Evolutionary conservation across 495 filamentous ascomycete genomes (phyloP), one percentile per base, ranked within the genome.

Genomic region (Penicillium soppii): DNA sequence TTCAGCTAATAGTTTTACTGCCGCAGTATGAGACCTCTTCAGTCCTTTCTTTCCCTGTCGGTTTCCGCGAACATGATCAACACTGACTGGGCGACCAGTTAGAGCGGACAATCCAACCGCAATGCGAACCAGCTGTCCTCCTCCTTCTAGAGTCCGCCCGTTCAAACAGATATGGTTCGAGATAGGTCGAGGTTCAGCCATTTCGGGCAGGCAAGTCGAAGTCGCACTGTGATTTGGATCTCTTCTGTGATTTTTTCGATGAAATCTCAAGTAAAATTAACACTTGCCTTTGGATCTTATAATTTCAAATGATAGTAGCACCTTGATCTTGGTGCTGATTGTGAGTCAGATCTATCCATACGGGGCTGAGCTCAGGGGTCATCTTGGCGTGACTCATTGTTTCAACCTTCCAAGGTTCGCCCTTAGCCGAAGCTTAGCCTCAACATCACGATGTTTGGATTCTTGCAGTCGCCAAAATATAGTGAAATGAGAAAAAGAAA

Each of bases 41-140:
- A 95, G 74, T 3, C 91, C 90, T 66, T 67, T 68, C 16, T 71
- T 69, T 6, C 66, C 63, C n/a, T 50, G 32, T 27, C 91, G 74
- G 40, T 88, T 91, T 16, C 82, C 89, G 15, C 91, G 79, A 15
- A 94, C 83, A 56, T 89, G 60, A 23, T 78, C 70, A 38, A 96
- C 83, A 35, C 75, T 73, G 39, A 95, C 72, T 5, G 89, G 81
- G 7, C 70, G 76, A 5, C 75, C 68, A 7, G 84, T 86, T 5
- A 95, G 72, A 0, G 87, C 82, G 0, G 89, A 83, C 1, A 95
- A 68, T 8, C 79, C 80, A 25, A 88, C 67, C 1, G 88, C 88
- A 36, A 89, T 76, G 38, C 91, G 81, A 23, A 94, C 78, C 1
- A 96, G 73, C 65, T 96, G 90, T 7, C 90, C 91, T 25, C 90